Evolutionary conservation across 371 early-diverging fungal species (phyloP), one percentile per base, ranked within the genome.

Genomic region (Syncephalastrum monosporum): DNA sequence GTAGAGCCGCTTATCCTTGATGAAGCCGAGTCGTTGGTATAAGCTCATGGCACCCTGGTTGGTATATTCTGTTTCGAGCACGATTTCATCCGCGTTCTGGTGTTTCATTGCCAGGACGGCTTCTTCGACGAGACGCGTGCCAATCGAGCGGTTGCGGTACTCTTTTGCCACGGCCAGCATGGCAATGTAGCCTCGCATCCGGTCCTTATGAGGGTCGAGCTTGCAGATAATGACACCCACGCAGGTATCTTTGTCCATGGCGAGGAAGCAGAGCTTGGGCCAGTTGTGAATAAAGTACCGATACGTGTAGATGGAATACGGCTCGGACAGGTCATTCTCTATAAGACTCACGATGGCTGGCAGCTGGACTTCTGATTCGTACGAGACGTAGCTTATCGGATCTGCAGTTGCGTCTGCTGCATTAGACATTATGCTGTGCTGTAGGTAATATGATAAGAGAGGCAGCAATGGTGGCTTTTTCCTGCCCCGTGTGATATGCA

Each of bases 301-400:
- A 75, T 97, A 98, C 1, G 98, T 97, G 72, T 93, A 98, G 45
- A 97, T 85, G 4, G 95, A 91, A 68, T 98, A 98, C 0, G 98
- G 97, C 63, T 98, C 98, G 1, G 94, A 93, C 13, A 98, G 82
- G 60, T 94, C 95, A 23, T 86, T 87, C 56, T 92, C 93, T 44
- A 98, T 93, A 47, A 98, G 77, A 10, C 64, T 64, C 55, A 88
- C 87, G 45, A 95, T 93, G 0, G 77, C 77, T 5, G 81, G 77
- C 19, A 94, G 75, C 60, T 93, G 90, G 13, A 69, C 55, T 61
- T 93, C 94, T 2, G 76, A 79, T 42, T 76, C 53, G 60, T 88
- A 91, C 42, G 77, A 74, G 16, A 77, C 72, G 60, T 85, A 91
- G 33, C 65, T 60, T 49, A 84, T 82, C 38, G 55, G 27, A 41